phyloP scores from a whole-genome alignment of 176 grass and related monocot species.

The Oryza meridionalis region DNA sequence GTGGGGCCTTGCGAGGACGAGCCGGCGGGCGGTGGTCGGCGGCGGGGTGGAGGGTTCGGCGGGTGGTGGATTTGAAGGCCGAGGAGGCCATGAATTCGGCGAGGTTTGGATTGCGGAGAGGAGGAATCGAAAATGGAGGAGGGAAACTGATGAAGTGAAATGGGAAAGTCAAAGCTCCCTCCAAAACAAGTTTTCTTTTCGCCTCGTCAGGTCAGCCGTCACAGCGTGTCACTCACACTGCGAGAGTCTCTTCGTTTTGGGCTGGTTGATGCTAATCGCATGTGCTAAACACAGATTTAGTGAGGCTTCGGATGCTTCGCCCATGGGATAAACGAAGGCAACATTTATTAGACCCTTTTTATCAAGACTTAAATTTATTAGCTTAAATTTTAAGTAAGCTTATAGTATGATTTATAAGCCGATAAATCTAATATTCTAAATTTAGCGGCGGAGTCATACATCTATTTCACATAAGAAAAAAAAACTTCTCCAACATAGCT shows the following conservation, averaged over 20 bases:
- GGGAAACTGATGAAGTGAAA: no score
- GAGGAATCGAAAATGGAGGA: not conserved
- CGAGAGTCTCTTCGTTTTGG: no score
- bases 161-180: not conserved
- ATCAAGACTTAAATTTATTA: no score
- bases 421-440: no score
- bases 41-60: constrained; percentile 25
- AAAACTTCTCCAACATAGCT: no score
- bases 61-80: constrained; percentile 50
- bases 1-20: not conserved
- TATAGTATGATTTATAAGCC: no score
- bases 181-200: constrained; percentile 11
- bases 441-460: no score
- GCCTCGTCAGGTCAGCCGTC: not conserved
- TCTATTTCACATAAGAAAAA: no score
- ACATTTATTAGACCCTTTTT: no score
- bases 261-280: not conserved
- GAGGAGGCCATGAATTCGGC: constrained; percentile 36
- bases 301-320: not conserved
- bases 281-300: not conserved
- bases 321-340: not conserved
- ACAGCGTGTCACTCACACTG: not conserved
- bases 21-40: not conserved
- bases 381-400: no score
- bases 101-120: not conserved